phyloP scores from a whole-genome alignment of 805 yeast species.

The Candida incommunis region DNA sequence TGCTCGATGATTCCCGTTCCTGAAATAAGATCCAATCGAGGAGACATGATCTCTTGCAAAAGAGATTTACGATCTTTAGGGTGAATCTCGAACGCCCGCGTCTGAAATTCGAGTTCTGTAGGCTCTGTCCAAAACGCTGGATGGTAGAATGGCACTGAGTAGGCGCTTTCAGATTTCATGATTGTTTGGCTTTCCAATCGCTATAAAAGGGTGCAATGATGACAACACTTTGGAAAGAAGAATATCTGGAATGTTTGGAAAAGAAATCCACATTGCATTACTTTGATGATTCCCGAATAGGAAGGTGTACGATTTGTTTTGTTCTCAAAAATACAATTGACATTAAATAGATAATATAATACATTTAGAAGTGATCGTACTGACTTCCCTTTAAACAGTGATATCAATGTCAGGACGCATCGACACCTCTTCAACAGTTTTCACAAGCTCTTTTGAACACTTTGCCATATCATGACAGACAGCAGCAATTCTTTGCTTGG shows the following conservation, averaged over 20 bases:
- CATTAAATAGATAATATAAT: slow-evolving; percentile 1
- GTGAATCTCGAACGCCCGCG: neutral
- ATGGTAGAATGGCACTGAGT: neutral
- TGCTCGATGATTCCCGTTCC: neutral
- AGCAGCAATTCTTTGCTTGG: slow-evolving; percentile 89
- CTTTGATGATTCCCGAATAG: too few relatives aligned
- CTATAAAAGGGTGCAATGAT: too few relatives aligned
- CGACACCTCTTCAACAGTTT: slow-evolving; percentile 90
- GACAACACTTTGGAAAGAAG: too few relatives aligned
- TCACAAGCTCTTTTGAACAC: slow-evolving; percentile 88
- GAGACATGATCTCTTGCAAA: neutral
- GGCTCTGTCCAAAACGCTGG: neutral
- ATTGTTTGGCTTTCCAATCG: too few relatives aligned
- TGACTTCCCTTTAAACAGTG: slow-evolving; percentile 58
- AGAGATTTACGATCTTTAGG: neutral
- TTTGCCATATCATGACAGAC: slow-evolving; percentile 93
- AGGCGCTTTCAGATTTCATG: neutral
- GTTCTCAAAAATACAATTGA: neutral
- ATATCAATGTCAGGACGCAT: slow-evolving; percentile 74
- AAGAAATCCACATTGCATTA: too few relatives aligned
- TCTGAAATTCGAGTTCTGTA: neutral
- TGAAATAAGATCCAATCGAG: neutral
- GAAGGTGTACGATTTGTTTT: too few relatives aligned
- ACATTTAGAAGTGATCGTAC: slow-evolving; percentile 9
- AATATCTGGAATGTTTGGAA: too few relatives aligned